Evolutionary conservation across 139 green algal species (phyloP), one percentile per base, ranked within the genome.

Genomic region (Trebouxia sp.): DNA sequence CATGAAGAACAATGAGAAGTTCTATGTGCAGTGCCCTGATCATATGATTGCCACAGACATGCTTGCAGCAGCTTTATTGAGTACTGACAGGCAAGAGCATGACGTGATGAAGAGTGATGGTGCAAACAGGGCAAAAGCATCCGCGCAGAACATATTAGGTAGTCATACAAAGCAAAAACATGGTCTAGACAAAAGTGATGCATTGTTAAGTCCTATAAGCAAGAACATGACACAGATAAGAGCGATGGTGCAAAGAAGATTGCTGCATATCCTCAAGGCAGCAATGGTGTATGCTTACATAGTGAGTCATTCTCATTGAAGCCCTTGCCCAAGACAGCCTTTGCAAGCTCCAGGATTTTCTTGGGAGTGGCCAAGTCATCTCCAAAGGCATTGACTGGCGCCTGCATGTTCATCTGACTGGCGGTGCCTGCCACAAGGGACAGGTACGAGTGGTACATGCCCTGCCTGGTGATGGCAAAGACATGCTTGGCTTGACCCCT

Each of bases 401-500:
- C 32, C 35, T 72, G 62, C 62, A 43, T 72, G 14, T 41, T 42
- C 8, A 37, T 28, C 12, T 72, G 12, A 17, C 37, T 43, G 11
- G 62, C 62, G 43, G 14, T 30, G 17, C 32, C 32, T 42, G 62
- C 62, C 15, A 72, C 62, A 35, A 72, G 35, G 37, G 62, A 42
- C 32, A 72, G 32, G 62, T 72, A 37, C 15, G n/a, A 45, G 62
- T 72, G 62, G 11, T 72, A 37, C 11, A 79, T 45, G 45, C 72
- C 72, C 39, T 79, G 72, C 6, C 72, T 56, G 72, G 26, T 58
- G 72, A 79, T 47, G 26, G 72, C 30, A 8, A 79, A n/a, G 7
- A 56, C 35, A 7, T 66, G 72, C 10, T 24, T 39, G 45, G 65
- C 45, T 22, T 32, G 32, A 9, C 41, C 41, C 17, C 39, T 41